phyloP scores from a whole-genome alignment of 2,329 filamentous ascomycete genomes.

The Bipolaris bicolor region DNA sequence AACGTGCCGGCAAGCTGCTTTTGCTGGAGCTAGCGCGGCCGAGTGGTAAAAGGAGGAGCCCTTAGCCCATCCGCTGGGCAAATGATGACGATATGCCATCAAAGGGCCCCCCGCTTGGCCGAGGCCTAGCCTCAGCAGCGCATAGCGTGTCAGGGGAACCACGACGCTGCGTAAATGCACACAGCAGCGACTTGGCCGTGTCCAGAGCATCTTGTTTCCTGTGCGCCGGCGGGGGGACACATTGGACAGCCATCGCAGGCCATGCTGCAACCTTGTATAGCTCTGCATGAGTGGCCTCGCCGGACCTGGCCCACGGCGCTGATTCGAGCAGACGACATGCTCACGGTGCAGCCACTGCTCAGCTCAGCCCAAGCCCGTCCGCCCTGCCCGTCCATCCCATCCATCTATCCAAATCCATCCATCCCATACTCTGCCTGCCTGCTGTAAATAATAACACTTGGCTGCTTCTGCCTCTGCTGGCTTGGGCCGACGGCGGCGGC shows the following conservation, averaged over 20 bases:
- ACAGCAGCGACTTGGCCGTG: constrained; percentile 30
- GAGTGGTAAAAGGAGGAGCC: constrained; percentile 34
- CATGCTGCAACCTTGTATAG: constrained; percentile 42
- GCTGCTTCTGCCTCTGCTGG: no score
- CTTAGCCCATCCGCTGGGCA: constrained; percentile 4
- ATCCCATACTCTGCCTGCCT: no score
- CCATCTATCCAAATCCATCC: neutral
- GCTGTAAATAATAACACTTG: no score
- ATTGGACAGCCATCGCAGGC: constrained; percentile 43
- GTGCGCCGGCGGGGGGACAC: constrained; percentile 30
- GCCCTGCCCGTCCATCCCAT: neutral
- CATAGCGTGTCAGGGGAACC: constrained; percentile 22
- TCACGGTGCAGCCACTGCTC: constrained; percentile 23
- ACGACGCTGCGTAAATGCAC: constrained; percentile 21
- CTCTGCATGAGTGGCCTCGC: constrained; percentile 47
- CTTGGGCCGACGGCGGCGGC: no score
- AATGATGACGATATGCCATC: constrained; percentile 39
- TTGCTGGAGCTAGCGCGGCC: constrained; percentile 24
- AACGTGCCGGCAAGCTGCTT: constrained; percentile 15
- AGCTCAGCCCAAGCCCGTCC: constrained; percentile 17
- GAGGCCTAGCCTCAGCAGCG: constrained; percentile 14
- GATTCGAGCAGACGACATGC: constrained; percentile 39
- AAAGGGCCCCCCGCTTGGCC: constrained; percentile 22
- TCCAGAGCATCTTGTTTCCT: constrained; percentile 40
- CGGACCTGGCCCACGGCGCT: constrained; percentile 29